These are phyloP conservation scores for Aphanomyces cochlioides DNA, from an alignment of 352 stramenopile species.

Conservation along the genomic window DNA sequence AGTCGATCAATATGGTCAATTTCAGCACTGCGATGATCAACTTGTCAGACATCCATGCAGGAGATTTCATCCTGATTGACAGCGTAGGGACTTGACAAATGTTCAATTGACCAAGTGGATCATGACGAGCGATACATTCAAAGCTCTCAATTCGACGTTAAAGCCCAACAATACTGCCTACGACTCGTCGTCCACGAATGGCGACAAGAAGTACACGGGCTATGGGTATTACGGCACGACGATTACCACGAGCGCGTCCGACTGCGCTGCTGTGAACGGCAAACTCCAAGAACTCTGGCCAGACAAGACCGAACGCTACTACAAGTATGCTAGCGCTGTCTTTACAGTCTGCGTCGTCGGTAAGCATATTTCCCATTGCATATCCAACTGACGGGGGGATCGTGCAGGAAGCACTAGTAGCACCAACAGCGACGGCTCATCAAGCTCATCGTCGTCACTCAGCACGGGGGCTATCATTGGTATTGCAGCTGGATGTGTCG, in stretches of 20 bases:
- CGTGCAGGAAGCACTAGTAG: neutral
- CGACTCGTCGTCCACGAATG: neutral
- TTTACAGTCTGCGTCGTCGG: conserved; percentile 1
- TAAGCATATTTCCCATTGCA: neutral
- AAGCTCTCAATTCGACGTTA: neutral
- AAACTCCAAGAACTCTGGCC: conserved; percentile 5
- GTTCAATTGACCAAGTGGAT: neutral
- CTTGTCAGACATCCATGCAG: neutral
- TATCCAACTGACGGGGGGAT: neutral
- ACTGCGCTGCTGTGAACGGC: neutral
- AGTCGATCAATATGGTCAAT: neutral
- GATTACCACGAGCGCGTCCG: neutral
- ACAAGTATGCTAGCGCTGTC: neutral
- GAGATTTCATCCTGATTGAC: neutral
- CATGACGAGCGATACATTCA: neutral
- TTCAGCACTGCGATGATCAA: neutral
- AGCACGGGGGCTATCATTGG: neutral
- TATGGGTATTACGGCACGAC: conserved; percentile 2
- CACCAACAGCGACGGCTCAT: neutral
- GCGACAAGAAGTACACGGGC: neutral
- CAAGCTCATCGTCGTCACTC: neutral
- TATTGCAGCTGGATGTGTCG: neutral
- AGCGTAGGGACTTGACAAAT: neutral
- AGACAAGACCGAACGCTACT: neutral
- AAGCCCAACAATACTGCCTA: conserved; percentile 3